Percentiles rank a stretch among this genome's conserved stretches.
Evolutionary conservation across 192 early-diverging fungal species (phyloP).

Genomic region (Fimicolochytrium jonesii): DNA sequence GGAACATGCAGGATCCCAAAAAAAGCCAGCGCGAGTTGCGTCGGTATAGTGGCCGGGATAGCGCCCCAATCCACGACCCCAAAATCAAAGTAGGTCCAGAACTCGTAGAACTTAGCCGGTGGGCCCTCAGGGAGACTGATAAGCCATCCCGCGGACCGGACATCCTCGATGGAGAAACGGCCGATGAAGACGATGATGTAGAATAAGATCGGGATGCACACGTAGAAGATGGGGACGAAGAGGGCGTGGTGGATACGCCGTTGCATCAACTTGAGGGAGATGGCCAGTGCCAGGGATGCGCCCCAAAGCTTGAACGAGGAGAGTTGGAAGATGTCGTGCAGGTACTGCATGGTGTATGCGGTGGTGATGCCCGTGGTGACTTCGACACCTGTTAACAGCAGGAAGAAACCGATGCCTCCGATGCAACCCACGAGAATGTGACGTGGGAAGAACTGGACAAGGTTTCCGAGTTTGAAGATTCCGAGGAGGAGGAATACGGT

Average conservation of each 20-base stretch:
- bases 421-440: slow-evolving; percentile 96
- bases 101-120: slow-evolving; percentile 78
- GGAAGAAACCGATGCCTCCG: slow-evolving; percentile 59
- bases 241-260: slow-evolving; percentile 68
- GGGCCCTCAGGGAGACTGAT: slow-evolving; percentile 66
- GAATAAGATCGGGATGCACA: slow-evolving; percentile 73
- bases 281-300: slow-evolving; percentile 51
- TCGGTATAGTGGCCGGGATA: slow-evolving; percentile 65
- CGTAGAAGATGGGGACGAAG: slow-evolving; percentile 87
- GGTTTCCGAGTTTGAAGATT: slow-evolving; percentile 63
- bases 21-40: slow-evolving; percentile 88
- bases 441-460: slow-evolving; percentile 57
- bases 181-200: slow-evolving; percentile 59
- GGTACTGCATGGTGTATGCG: slow-evolving; percentile 51
- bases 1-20: slow-evolving; percentile 97
- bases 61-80: slow-evolving; percentile 38
- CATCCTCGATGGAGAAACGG: slow-evolving; percentile 56
- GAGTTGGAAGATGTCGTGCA: slow-evolving; percentile 63
- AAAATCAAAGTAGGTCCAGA: slow-evolving; percentile 75
- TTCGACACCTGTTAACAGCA: slow-evolving; percentile 89
- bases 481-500: slow-evolving; percentile 82
- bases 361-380: slow-evolving; percentile 68
- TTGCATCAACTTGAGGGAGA: slow-evolving; percentile 65
- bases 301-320: slow-evolving; percentile 77
- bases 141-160: slow-evolving; percentile 79